A percentile compares a stretch with the other conserved stretches of the same genome.
Evolutionary conservation across 2,329 filamentous ascomycete species (phyloP).

Genomic region (Torrubiellomyces zombiae): DNA sequence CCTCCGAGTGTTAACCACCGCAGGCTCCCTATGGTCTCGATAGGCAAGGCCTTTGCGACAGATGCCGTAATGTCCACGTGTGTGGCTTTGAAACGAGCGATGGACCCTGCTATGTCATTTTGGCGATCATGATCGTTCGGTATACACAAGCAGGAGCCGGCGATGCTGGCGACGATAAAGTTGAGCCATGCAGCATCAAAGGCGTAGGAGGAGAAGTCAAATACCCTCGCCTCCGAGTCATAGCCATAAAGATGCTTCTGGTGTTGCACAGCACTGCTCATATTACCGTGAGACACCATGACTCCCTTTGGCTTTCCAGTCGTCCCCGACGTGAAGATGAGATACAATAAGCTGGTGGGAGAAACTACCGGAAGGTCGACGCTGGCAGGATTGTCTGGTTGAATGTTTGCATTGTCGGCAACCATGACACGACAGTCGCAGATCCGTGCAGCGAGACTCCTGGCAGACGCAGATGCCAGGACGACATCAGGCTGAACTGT

Average conservation of each 20-base stretch:
- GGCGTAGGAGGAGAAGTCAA: conserved; percentile 1
- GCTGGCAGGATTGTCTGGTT: neutral
- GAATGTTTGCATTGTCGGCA: neutral
- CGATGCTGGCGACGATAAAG: neutral
- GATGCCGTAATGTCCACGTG: conserved; percentile 3
- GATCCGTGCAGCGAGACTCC: conserved; percentile 1
- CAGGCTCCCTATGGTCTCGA: conserved; percentile 1
- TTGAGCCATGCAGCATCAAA: conserved; percentile 1
- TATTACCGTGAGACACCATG: conserved; percentile 1
- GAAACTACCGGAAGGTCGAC: neutral
- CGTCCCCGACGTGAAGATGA: conserved; percentile 1
- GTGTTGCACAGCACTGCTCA: conserved; percentile 1
- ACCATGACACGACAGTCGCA: neutral
- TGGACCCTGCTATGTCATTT: conserved; percentile 4
- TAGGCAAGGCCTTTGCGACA: neutral
- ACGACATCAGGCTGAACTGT: neutral
- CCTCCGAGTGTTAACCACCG: conserved; percentile 2
- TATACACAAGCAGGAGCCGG: conserved; percentile 6
- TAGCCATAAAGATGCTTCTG: neutral
- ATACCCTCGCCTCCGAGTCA: neutral
- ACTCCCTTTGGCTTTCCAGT: conserved; percentile 1
- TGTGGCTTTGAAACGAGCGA: conserved; percentile 2
- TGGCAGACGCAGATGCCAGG: conserved; percentile 1
- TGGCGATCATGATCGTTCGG: conserved; percentile 5
- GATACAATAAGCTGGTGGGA: neutral